phyloP scores from a whole-genome alignment of 163 green algal genomes.

The Picocystis sp. region DNA sequence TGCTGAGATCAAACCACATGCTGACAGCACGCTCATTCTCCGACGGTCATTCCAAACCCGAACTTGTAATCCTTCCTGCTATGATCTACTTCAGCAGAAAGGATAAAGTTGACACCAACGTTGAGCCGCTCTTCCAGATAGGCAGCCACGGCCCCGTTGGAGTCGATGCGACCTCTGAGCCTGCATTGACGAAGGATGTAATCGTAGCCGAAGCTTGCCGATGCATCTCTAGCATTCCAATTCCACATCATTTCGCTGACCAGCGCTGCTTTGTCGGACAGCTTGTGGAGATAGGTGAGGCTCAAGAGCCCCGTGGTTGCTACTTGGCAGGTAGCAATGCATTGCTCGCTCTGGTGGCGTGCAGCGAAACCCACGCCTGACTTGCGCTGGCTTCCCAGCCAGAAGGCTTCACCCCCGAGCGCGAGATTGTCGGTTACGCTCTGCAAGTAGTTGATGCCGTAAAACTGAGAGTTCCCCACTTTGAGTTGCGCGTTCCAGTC shows the following conservation, averaged over 20 bases:
- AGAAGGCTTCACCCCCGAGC: constrained; percentile 81
- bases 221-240: constrained; percentile 64
- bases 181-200: constrained; percentile 68
- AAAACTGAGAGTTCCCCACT: constrained; percentile 71
- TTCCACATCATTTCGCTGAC: constrained; percentile 88
- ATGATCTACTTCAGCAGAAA: constrained; percentile 89
- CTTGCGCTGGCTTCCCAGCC: constrained; percentile 61
- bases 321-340: constrained; percentile 51
- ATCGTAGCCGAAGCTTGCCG: constrained; percentile 82
- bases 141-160: constrained; percentile 63
- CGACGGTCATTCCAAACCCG: constrained; percentile 75
- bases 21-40: constrained; percentile 37
- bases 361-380: constrained; percentile 69
- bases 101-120: constrained; percentile 83
- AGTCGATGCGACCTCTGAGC: constrained; percentile 74
- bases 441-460: constrained; percentile 84
- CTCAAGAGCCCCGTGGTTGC: constrained; percentile 85
- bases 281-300: constrained; percentile 72
- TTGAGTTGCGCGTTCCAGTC: constrained; percentile 95
- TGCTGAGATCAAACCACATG: too few relatives aligned
- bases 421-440: constrained; percentile 70
- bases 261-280: constrained; percentile 82
- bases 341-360: constrained; percentile 26
- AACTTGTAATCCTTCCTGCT: constrained; percentile 88
- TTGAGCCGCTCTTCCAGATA: constrained; percentile 88